These are phyloP conservation scores for Phialophora verrucosa DNA, from an alignment of 2,329 filamentous ascomycete species.

Conservation along the genomic window DNA sequence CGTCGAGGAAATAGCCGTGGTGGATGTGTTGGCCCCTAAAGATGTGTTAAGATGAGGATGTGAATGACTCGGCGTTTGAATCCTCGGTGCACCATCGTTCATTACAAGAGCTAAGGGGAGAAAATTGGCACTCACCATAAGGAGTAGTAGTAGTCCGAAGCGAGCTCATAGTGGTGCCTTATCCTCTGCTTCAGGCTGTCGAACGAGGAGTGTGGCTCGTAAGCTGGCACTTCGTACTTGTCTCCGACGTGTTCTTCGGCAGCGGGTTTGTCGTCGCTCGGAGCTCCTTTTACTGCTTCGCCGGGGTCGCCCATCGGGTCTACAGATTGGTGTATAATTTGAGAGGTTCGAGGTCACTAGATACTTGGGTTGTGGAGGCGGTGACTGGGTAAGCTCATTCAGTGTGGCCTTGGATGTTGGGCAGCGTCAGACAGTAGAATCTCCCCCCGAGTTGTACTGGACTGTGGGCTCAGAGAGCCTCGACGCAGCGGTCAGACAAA, in stretches of 20 bases:
- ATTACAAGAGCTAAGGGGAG: background rate
- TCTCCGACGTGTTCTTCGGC: constrained; percentile 27
- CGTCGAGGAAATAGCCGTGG: constrained; percentile 64
- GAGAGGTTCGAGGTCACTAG: background rate
- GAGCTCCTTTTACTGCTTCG: constrained; percentile 3
- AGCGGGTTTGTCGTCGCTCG: background rate
- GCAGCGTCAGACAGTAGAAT: background rate
- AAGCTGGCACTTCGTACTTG: constrained; percentile 36
- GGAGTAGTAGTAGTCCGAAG: constrained; percentile 66
- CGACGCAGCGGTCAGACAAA: background rate
- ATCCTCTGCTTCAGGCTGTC: constrained; percentile 61
- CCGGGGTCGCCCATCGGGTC: constrained; percentile 12
- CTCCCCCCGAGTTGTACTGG: background rate
- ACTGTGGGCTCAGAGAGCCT: background rate
- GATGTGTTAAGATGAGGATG: background rate
- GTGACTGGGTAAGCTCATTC: background rate
- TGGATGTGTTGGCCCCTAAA: constrained; percentile 67
- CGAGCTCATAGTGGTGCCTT: constrained; percentile 66
- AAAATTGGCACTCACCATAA: constrained; percentile 56
- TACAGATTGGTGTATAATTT: background rate
- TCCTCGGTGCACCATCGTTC: background rate
- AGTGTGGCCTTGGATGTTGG: too few relatives aligned
- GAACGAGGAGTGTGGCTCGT: constrained; percentile 35
- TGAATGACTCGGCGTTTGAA: background rate
- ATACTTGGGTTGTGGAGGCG: background rate